A percentile compares a stretch with the other conserved stretches of the same genome.
These are phyloP conservation scores for Stentor coeruleus DNA, from an alignment of 73 alveolate species.

Conservation along the genomic window DNA sequence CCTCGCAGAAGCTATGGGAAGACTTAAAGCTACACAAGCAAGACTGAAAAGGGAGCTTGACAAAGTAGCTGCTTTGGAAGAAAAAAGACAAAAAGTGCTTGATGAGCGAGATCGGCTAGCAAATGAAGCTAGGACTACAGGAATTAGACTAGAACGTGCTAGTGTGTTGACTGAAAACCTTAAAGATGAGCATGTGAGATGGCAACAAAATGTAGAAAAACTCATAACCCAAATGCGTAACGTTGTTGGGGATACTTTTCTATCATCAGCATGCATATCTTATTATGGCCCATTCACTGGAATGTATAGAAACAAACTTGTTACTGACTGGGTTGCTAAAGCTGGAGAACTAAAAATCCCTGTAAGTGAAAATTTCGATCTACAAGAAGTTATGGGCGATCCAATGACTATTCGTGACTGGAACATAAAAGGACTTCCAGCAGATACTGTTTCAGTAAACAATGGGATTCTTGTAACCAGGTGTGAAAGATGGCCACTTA, in stretches of 20 bases:
- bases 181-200: slow-evolving; percentile 83
- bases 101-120: slow-evolving; percentile 83
- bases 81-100: slow-evolving; percentile 79
- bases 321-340: slow-evolving; percentile 67
- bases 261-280: slow-evolving; percentile 95
- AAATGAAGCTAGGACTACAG: slow-evolving; percentile 87
- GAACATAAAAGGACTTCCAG: slow-evolving; percentile 91
- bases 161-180: slow-evolving; percentile 79
- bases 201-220: slow-evolving; percentile 71
- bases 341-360: slow-evolving; percentile 50
- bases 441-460: slow-evolving; percentile 96
- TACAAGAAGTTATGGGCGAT: slow-evolving; percentile 86
- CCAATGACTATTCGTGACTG: slow-evolving; percentile 97
- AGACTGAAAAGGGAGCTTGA: slow-evolving; percentile 72
- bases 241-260: slow-evolving; percentile 92
- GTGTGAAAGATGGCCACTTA: slow-evolving; percentile 97
- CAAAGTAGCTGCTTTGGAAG: slow-evolving; percentile 75
- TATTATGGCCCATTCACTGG: slow-evolving; percentile 99
- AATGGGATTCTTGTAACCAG: slow-evolving; percentile 95
- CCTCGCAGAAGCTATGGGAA: slow-evolving; percentile 67
- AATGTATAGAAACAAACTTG: slow-evolving; percentile 58
- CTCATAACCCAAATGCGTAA: slow-evolving; percentile 67
- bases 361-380: slow-evolving; percentile 60
- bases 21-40: slow-evolving; percentile 72
- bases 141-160: slow-evolving; percentile 88